Conservation (phyloP, 73 alveolate species). For the Stentor coeruleus region DNA sequence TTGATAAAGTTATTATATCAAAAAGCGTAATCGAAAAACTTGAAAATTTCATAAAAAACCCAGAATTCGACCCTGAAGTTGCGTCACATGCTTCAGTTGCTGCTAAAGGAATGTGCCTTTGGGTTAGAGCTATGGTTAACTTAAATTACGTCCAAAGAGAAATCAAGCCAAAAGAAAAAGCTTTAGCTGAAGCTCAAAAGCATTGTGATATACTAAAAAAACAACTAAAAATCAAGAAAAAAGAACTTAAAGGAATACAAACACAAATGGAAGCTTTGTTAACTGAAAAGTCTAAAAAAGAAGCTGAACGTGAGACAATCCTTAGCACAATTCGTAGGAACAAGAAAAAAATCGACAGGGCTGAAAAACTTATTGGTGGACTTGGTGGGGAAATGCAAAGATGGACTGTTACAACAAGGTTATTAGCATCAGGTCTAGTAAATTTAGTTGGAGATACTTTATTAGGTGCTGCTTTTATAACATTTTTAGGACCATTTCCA, state of each 20-base stretch:
- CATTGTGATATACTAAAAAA: slow-evolving; percentile 50
- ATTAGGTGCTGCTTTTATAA: slow-evolving; percentile 94
- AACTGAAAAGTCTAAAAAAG: not conserved
- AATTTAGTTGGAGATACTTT: slow-evolving; percentile 98
- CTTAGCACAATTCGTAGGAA: not conserved
- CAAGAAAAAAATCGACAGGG: slow-evolving; percentile 55
- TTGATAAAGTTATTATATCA: slow-evolving; percentile 64
- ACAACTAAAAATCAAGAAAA: slow-evolving; percentile 50
- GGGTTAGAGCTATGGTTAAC: slow-evolving; percentile 88
- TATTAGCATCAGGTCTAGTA: slow-evolving; percentile 69
- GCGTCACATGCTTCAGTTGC: slow-evolving; percentile 82
- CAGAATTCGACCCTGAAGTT: slow-evolving; percentile 67
- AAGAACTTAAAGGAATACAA: slow-evolving; percentile 68
- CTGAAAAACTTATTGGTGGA: slow-evolving; percentile 94
- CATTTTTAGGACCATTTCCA: slow-evolving; percentile 98
- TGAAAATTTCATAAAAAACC: slow-evolving; percentile 51
- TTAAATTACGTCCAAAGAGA: slow-evolving; percentile 64
- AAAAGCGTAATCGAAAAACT: slow-evolving; percentile 47
- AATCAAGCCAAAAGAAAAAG: slow-evolving; percentile 62
- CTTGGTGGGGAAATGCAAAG: slow-evolving; percentile 95
- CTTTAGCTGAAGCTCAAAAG: slow-evolving; percentile 64
- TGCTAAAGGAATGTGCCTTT: slow-evolving; percentile 75
- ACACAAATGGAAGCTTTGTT: not conserved
- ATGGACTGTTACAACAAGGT: slow-evolving; percentile 91
- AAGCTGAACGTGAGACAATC: not conserved